A percentile compares a stretch with the other conserved stretches of the same genome.
Conservation (phyloP, 495 filamentous ascomycete species). For the Staphylotrichum tortipilum region DNA sequence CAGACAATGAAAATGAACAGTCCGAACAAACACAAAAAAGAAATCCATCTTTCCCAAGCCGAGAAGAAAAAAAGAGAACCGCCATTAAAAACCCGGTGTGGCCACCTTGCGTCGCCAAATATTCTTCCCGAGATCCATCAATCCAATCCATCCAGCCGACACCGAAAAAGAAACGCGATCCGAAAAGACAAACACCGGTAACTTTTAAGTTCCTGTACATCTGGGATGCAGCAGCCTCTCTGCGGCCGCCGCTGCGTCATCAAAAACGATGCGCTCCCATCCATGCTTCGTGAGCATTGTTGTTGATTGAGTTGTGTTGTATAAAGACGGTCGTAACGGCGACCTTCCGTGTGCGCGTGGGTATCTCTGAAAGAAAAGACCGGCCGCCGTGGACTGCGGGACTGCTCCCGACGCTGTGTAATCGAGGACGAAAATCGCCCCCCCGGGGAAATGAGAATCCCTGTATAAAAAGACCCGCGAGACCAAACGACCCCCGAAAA, state of each 20-base stretch:
- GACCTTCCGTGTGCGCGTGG: background rate
- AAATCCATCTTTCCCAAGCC: background rate
- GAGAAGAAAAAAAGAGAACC: slow-evolving; percentile 1
- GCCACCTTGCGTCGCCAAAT: background rate
- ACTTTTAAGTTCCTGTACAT: slow-evolving; percentile 16
- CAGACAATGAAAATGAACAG: background rate
- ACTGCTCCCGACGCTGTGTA: slow-evolving; percentile 24
- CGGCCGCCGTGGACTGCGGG: slow-evolving; percentile 11
- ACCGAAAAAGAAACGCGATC: background rate
- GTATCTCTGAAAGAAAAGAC: slow-evolving; percentile 9
- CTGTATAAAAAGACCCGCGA: slow-evolving; percentile 17
- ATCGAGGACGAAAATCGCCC: background rate
- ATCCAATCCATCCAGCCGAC: background rate
- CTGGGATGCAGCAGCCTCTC: background rate
- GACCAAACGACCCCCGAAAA: slow-evolving; percentile 23
- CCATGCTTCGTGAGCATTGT: slow-evolving; percentile 3
- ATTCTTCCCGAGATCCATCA: background rate
- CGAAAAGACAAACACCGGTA: slow-evolving; percentile 4
- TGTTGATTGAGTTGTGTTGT: background rate
- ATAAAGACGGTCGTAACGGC: background rate
- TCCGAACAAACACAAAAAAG: background rate
- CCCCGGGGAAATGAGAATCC: background rate
- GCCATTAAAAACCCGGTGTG: background rate
- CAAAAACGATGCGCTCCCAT: background rate
- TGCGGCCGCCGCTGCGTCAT: background rate